Evolutionary conservation across 495 filamentous ascomycete genomes (phyloP).

Genomic region (Xylaria flabelliformis): DNA sequence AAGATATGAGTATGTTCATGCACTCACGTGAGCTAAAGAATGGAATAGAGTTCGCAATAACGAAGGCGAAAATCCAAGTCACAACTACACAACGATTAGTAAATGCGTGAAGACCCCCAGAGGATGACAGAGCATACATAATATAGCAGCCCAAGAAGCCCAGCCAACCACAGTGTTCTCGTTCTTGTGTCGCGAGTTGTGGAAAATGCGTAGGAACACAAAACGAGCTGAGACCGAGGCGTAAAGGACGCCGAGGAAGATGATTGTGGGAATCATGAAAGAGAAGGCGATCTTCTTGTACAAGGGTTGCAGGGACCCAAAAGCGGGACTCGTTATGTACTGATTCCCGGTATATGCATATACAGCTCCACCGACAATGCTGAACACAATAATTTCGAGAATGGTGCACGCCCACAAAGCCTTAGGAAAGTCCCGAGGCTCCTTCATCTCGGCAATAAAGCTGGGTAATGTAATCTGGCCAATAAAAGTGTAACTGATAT

Average conservation of each 20-base stretch:
- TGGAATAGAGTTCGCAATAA: constrained; percentile 87
- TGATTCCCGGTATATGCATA: constrained; percentile 85
- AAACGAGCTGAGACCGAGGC: constrained; percentile 87
- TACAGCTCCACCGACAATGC: constrained; percentile 73
- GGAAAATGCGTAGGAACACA: constrained; percentile 84
- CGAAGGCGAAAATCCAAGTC: constrained; percentile 79
- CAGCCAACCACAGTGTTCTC: constrained; percentile 84
- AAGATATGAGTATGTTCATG: background rate
- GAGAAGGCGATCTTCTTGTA: constrained; percentile 86
- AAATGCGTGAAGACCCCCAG: background rate
- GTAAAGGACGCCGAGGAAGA: constrained; percentile 88
- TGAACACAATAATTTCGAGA: constrained; percentile 82
- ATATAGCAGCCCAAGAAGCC: constrained; percentile 75
- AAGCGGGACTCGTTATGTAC: constrained; percentile 82
- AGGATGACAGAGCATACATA: constrained; percentile 46
- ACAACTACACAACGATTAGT: constrained; percentile 48
- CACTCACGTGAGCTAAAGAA: constrained; percentile 77
- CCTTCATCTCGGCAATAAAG: constrained; percentile 92
- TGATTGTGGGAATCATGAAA: constrained; percentile 91
- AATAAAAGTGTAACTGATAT: constrained; percentile 91
- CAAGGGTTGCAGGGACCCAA: constrained; percentile 73
- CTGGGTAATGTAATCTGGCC: constrained; percentile 89
- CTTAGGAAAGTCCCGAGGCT: constrained; percentile 86
- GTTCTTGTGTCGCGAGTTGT: constrained; percentile 75
- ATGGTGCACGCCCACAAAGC: constrained; percentile 87